A percentile compares a stretch with the other conserved stretches of the same genome.
These are phyloP conservation scores for Lasiodiplodia citricola DNA, from an alignment of 2,329 filamentous ascomycete species.

Conservation along the genomic window DNA sequence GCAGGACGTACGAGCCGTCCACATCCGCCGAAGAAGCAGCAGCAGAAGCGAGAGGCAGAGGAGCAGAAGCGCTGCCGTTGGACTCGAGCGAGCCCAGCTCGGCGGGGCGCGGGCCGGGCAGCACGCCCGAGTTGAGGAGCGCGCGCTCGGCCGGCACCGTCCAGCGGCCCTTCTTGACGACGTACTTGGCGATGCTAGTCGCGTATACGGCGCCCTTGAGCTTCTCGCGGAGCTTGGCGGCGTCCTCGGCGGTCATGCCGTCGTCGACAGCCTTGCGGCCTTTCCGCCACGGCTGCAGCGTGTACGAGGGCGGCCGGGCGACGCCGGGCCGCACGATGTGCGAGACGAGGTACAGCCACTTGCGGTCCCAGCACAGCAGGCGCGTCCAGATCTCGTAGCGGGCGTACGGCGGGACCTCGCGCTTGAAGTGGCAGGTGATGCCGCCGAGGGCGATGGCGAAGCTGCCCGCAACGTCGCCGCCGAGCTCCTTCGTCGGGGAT, in stretches of 20 bases:
- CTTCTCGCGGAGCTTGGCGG: slow-evolving; percentile 31
- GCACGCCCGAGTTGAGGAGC: slow-evolving; percentile 71
- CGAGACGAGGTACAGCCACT: slow-evolving; percentile 57
- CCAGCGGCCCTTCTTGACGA: slow-evolving; percentile 64
- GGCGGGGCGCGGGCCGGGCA: slow-evolving; percentile 71
- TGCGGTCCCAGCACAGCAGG: slow-evolving; percentile 55
- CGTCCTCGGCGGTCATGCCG: slow-evolving; percentile 33
- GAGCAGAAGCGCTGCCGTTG: slow-evolving; percentile 22
- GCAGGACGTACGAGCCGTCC: slow-evolving; percentile 26
- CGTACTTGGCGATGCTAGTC: slow-evolving; percentile 56
- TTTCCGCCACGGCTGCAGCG: slow-evolving; percentile 54
- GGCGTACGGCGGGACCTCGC: slow-evolving; percentile 52
- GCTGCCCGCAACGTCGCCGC: background rate
- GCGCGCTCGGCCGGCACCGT: slow-evolving; percentile 84
- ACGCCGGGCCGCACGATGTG: slow-evolving; percentile 54
- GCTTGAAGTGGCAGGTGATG: slow-evolving; percentile 54
- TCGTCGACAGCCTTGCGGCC: slow-evolving; percentile 20
- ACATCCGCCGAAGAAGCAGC: background rate
- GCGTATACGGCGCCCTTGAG: slow-evolving; percentile 54
- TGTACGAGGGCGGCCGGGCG: slow-evolving; percentile 48
- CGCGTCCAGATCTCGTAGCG: slow-evolving; percentile 56
- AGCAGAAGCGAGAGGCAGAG: background rate
- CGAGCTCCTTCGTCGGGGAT: no score
- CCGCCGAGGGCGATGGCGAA: slow-evolving; percentile 53
- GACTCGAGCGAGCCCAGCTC: slow-evolving; percentile 30